A percentile compares a stretch with the other conserved stretches of the same genome.
phyloP scores from a whole-genome alignment of 495 filamentous ascomycete genomes.

The Podospora anserina region DNA sequence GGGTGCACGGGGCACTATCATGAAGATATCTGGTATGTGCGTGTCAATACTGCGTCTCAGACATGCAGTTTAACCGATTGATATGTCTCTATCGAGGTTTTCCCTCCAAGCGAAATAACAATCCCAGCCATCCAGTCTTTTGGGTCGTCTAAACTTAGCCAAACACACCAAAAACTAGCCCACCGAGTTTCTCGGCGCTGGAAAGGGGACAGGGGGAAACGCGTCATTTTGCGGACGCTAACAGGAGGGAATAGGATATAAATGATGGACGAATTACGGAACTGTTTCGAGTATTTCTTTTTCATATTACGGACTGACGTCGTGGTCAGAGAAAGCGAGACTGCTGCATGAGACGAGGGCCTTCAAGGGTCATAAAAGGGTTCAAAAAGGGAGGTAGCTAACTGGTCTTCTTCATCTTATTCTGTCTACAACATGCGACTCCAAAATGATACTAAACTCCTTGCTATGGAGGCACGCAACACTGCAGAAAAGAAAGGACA shows the following conservation, averaged over 20 bases:
- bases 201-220: conserved; percentile 3
- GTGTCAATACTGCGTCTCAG: background rate
- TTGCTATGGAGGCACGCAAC: background rate
- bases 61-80: background rate
- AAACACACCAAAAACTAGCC: background rate
- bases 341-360: no score
- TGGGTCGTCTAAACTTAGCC: background rate
- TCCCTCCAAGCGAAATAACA: conserved; percentile 3
- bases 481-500: background rate
- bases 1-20: background rate
- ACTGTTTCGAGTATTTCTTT: background rate
- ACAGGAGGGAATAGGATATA: background rate
- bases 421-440: no score
- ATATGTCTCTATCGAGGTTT: conserved; percentile 6
- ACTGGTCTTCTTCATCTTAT: no score
- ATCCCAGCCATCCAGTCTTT: background rate
- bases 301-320: background rate
- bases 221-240: conserved; percentile 1
- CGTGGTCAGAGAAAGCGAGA: no score
- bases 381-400: no score
- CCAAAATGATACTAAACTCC: background rate
- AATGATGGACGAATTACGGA: background rate
- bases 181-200: background rate
- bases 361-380: no score
- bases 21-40: background rate